Percentiles rank a stretch among this genome's conserved stretches.
Evolutionary conservation across 805 yeast genomes (phyloP).

Genomic region (Candida caryicola): DNA sequence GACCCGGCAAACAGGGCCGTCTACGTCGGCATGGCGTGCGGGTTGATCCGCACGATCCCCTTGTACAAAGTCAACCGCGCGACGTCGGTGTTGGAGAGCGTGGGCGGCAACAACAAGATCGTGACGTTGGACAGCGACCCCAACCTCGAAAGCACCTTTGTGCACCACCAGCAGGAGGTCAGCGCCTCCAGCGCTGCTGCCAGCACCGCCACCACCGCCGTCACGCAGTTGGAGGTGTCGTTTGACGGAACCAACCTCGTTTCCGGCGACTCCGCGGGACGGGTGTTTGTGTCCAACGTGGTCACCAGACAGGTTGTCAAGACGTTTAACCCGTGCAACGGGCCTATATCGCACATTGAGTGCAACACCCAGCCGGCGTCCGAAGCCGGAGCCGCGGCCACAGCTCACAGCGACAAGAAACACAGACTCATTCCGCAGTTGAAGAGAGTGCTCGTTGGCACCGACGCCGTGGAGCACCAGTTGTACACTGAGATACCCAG

Average conservation of each 20-base stretch:
- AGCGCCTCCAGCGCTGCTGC: slow-evolving; percentile 1
- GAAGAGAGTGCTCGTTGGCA: slow-evolving; percentile 55
- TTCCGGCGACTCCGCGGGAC: slow-evolving; percentile 75
- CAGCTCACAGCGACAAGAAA: slow-evolving; percentile 28
- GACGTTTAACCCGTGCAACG: slow-evolving; percentile 44
- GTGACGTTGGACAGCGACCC: slow-evolving; percentile 52
- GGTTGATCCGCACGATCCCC: slow-evolving; percentile 56
- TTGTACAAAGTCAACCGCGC: slow-evolving; percentile 40
- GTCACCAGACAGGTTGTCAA: slow-evolving; percentile 65
- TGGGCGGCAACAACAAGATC: slow-evolving; percentile 57
- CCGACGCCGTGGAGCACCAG: slow-evolving; percentile 40
- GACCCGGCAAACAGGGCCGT: slow-evolving; percentile 80
- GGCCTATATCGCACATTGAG: slow-evolving; percentile 32
- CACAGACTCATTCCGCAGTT: slow-evolving; percentile 57
- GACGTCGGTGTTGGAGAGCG: slow-evolving; percentile 48
- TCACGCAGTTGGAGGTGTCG: slow-evolving; percentile 57
- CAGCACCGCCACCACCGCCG: slow-evolving; percentile 18
- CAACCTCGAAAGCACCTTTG: slow-evolving; percentile 49
- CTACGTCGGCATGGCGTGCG: slow-evolving; percentile 67
- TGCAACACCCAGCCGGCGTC: slow-evolving; percentile 20
- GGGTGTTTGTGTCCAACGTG: slow-evolving; percentile 64
- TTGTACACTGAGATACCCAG: slow-evolving; percentile 37
- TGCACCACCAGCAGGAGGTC: slow-evolving; percentile 41
- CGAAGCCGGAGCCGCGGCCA: slow-evolving; percentile 17
- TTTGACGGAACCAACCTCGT: slow-evolving; percentile 72